These are phyloP conservation scores for Sugiyamaella novakii DNA, from an alignment of 1,139 yeast species.

Conservation along the genomic window DNA sequence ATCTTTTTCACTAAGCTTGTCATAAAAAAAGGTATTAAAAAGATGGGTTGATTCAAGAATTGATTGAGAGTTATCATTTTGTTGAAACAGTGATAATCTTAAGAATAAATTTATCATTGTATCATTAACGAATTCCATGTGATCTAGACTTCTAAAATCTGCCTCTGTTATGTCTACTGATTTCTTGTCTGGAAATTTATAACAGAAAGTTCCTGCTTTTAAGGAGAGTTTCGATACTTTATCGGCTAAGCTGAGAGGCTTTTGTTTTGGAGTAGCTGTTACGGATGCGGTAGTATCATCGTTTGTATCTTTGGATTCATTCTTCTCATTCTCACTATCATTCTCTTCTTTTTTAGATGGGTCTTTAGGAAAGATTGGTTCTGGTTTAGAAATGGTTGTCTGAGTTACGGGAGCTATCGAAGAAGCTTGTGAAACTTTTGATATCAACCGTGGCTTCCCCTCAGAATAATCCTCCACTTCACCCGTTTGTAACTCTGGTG, in stretches of 20 bases:
- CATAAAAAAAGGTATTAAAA: constrained; percentile 83
- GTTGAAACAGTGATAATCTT: constrained; percentile 25
- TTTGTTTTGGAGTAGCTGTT: too few relatives aligned
- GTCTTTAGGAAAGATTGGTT: constrained; percentile 1
- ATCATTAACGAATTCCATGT: constrained; percentile 47
- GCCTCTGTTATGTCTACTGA: constrained; percentile 36
- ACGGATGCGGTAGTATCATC: too few relatives aligned
- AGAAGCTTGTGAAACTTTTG: too few relatives aligned
- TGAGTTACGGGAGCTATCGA: too few relatives aligned
- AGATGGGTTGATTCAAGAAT: constrained; percentile 53
- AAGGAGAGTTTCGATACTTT: constrained; percentile 9
- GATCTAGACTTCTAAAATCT: constrained; percentile 42
- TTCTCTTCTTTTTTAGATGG: not conserved
- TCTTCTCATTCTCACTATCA: not conserved
- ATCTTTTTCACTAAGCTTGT: constrained; percentile 50
- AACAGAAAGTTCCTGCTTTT: constrained; percentile 14
- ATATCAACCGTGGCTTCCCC: too few relatives aligned
- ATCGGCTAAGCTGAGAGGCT: not conserved
- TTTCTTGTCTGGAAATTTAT: constrained; percentile 37
- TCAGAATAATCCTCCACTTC: not conserved
- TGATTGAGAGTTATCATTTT: constrained; percentile 4
- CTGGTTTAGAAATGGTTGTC: not conserved
- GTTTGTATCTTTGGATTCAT: not conserved
- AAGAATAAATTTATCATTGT: constrained; percentile 46
- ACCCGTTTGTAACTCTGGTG: not conserved